phyloP scores from a whole-genome alignment of 139 green algal species.

The Spirogloea muscicola region DNA sequence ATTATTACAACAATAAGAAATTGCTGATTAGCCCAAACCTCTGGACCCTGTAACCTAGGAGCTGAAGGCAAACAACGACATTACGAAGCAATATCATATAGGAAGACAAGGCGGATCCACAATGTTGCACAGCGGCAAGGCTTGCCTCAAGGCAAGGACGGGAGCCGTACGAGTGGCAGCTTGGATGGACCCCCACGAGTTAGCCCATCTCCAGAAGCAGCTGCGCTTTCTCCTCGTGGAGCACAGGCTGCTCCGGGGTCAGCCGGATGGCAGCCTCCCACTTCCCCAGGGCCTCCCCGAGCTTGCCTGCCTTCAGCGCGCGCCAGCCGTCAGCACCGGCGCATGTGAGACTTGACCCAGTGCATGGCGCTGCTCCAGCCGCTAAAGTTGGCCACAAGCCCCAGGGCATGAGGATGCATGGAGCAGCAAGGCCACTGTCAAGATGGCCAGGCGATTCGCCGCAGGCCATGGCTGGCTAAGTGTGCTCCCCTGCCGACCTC shows the following conservation, averaged over 20 bases:
- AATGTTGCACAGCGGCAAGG: neutral
- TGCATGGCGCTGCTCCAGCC: too few relatives aligned
- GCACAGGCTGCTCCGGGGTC: neutral
- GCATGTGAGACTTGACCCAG: too few relatives aligned
- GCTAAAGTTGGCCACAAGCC: too few relatives aligned
- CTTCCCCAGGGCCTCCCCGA: conserved; percentile 4
- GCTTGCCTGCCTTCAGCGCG: conserved; percentile 9
- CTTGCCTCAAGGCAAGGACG: neutral
- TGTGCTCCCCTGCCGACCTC: neutral
- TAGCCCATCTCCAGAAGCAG: conserved; percentile 23
- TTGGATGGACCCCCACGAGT: conserved; percentile 9
- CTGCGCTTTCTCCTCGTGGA: conserved; percentile 27
- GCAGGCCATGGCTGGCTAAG: neutral
- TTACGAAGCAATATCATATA: neutral
- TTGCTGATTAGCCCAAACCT: too few relatives aligned
- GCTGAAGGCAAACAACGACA: neutral
- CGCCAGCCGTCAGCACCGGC: too few relatives aligned
- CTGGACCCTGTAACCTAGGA: too few relatives aligned
- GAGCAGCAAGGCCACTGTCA: neutral
- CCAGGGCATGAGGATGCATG: too few relatives aligned
- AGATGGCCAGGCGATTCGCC: neutral
- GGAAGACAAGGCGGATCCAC: neutral
- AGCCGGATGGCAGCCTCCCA: conserved; percentile 18
- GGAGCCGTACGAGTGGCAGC: conserved; percentile 7
- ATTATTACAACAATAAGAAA: conserved; percentile 4